These are phyloP conservation scores for Lichtheimia ramosa DNA, from an alignment of 371 early-diverging fungal species.

Conservation along the genomic window DNA sequence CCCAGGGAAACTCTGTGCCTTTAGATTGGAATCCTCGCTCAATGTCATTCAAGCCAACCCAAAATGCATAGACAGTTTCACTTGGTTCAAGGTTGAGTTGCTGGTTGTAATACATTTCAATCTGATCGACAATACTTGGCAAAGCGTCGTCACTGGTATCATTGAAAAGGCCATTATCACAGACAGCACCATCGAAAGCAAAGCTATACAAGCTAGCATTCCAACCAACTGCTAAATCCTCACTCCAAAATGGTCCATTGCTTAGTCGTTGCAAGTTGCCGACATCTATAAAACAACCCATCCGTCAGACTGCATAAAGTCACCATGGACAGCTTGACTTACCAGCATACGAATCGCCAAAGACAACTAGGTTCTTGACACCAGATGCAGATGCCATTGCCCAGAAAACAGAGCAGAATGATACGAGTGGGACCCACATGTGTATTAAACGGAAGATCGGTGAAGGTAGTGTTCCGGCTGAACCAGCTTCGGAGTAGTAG, in stretches of 20 bases:
- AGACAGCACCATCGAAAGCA: conserved; percentile 46
- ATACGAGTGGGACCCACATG: no score
- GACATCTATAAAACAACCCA: conserved; percentile 20
- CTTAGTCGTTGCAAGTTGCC: conserved; percentile 38
- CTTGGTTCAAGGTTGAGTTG: conserved; percentile 28
- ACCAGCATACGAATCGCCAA: conserved; percentile 50
- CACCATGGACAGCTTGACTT: not conserved
- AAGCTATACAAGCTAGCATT: conserved; percentile 39
- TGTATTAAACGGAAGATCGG: no score
- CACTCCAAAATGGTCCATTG: conserved; percentile 52
- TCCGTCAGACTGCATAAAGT: not conserved
- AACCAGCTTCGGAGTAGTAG: conserved; percentile 1
- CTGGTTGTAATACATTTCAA: conserved; percentile 44
- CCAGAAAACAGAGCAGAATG: not conserved
- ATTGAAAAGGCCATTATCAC: conserved; percentile 26
- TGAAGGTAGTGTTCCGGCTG: no score
- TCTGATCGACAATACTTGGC: conserved; percentile 45
- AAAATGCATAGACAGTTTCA: conserved; percentile 38
- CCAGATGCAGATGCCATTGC: conserved; percentile 1
- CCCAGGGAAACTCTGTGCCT: not conserved
- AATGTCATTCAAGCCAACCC: conserved; percentile 46
- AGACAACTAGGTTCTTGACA: conserved; percentile 41
- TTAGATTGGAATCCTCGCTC: conserved; percentile 16
- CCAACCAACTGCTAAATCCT: conserved; percentile 46
- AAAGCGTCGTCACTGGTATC: conserved; percentile 7